Evolutionary conservation across 305 asterid species (phyloP).

Genomic region (Solanum hybrid): DNA sequence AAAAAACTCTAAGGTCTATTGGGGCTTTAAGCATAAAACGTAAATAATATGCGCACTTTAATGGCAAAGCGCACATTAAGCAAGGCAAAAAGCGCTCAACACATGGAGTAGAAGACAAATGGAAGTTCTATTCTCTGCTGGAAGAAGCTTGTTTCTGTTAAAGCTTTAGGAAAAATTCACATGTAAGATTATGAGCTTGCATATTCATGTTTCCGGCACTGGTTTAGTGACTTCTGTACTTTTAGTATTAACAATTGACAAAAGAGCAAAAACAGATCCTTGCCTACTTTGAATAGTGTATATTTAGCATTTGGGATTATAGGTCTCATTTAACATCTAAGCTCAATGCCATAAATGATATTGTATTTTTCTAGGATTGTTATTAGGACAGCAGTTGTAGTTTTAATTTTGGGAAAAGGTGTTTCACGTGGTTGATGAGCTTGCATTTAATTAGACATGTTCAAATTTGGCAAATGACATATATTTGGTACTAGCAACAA

Average conservation of each 20-base stretch:
- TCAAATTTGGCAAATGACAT: not conserved
- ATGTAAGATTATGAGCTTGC: not conserved
- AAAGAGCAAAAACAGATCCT: not conserved
- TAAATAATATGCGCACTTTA: not conserved
- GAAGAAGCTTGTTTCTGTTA: not conserved
- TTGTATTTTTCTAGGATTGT: not conserved
- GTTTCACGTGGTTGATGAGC: not conserved
- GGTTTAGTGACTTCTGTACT: not conserved
- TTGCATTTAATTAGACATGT: not conserved
- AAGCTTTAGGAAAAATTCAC: not conserved
- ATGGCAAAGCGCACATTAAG: not conserved
- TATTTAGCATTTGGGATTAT: not conserved
- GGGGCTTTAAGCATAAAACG: not conserved
- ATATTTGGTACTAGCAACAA: not conserved
- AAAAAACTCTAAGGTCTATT: not conserved
- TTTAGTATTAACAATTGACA: not conserved
- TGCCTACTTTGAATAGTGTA: not conserved
- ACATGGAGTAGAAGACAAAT: not conserved
- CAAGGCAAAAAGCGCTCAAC: not conserved
- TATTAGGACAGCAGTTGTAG: not conserved
- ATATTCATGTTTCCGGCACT: not conserved
- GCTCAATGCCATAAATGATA: not conserved
- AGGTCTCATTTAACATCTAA: not conserved
- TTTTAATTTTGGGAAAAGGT: not conserved
- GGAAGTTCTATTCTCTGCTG: not conserved